A percentile compares a stretch with the other conserved stretches of the same genome.
These are phyloP conservation scores for Neurospora crassa DNA, from an alignment of 2,329 filamentous ascomycete species.

Conservation along the genomic window DNA sequence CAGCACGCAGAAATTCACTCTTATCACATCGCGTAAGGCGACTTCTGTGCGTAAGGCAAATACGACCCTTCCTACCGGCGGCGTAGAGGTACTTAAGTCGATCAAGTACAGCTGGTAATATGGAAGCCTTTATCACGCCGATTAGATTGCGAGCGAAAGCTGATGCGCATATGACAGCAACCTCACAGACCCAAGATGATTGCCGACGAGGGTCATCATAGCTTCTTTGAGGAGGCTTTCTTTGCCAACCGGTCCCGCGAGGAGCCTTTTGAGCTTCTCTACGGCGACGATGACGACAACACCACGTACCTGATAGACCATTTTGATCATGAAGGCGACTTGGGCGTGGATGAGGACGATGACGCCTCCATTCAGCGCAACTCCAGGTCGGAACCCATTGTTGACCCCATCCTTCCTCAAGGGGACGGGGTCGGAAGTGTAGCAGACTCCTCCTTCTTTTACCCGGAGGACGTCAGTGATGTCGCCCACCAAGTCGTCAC, in stretches of 20 bases:
- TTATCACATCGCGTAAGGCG: too few species aligned
- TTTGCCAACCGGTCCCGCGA: neutral
- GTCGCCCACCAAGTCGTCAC: too few species aligned
- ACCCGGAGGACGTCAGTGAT: too few species aligned
- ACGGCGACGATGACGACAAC: neutral
- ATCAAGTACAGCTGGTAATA: too few species aligned
- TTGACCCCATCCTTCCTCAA: neutral
- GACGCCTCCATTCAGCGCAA: neutral
- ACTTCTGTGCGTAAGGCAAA: too few species aligned
- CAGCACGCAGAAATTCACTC: too few species aligned
- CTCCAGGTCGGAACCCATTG: neutral
- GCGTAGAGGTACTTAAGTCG: too few species aligned
- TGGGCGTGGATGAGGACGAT: neutral
- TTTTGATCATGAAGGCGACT: neutral
- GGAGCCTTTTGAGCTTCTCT: neutral
- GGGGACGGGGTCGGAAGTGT: too few species aligned
- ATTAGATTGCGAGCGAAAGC: too few species aligned
- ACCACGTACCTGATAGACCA: neutral
- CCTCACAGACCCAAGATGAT: neutral
- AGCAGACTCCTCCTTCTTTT: neutral
- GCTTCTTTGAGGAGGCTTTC: neutral
- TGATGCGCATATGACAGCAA: too few species aligned
- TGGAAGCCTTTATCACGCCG: too few species aligned
- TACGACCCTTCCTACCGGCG: too few species aligned
- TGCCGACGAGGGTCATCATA: neutral